phyloP scores from a whole-genome alignment of 129 eudicot genomes.

The Erigeron canadensis region DNA sequence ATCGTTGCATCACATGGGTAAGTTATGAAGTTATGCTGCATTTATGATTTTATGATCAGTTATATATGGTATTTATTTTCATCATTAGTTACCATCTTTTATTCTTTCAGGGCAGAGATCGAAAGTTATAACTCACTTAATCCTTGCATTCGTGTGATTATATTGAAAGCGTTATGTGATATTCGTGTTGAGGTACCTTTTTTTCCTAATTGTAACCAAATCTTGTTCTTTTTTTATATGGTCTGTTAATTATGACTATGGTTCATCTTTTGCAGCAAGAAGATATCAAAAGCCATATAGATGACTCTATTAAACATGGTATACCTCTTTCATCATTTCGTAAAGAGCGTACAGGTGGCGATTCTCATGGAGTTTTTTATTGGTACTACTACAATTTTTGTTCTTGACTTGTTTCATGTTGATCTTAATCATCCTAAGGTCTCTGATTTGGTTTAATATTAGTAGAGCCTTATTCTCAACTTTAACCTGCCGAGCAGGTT shows the following conservation, averaged over 20 bases:
- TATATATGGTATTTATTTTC: slow-evolving; percentile 3
- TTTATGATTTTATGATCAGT: background rate
- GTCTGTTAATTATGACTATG: slow-evolving; percentile 1
- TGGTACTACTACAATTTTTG: slow-evolving; percentile 51
- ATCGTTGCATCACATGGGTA: slow-evolving; percentile 92
- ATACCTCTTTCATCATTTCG: slow-evolving; percentile 78
- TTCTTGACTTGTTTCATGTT: slow-evolving; percentile 6
- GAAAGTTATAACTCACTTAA: slow-evolving; percentile 81
- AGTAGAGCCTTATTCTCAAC: background rate
- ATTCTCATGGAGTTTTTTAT: slow-evolving; percentile 88
- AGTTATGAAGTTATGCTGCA: slow-evolving; percentile 32
- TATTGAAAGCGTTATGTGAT: slow-evolving; percentile 90
- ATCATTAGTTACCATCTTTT: slow-evolving; percentile 21
- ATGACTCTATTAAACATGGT: slow-evolving; percentile 77
- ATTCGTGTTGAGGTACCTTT: slow-evolving; percentile 89
- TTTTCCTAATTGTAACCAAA: background rate
- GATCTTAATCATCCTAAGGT: slow-evolving; percentile 3
- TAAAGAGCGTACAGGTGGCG: slow-evolving; percentile 90
- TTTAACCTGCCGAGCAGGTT: background rate
- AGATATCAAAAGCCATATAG: slow-evolving; percentile 83
- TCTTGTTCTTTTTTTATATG: background rate
- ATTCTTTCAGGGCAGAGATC: slow-evolving; percentile 61
- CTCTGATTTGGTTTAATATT: background rate
- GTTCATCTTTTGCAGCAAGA: slow-evolving; percentile 72
- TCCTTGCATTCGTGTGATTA: slow-evolving; percentile 82